Percentiles rank a stretch among this genome's conserved stretches.
phyloP scores from a whole-genome alignment of 225 moss, liverwort and hornwort genomes.

The Polytrichum formosum region DNA sequence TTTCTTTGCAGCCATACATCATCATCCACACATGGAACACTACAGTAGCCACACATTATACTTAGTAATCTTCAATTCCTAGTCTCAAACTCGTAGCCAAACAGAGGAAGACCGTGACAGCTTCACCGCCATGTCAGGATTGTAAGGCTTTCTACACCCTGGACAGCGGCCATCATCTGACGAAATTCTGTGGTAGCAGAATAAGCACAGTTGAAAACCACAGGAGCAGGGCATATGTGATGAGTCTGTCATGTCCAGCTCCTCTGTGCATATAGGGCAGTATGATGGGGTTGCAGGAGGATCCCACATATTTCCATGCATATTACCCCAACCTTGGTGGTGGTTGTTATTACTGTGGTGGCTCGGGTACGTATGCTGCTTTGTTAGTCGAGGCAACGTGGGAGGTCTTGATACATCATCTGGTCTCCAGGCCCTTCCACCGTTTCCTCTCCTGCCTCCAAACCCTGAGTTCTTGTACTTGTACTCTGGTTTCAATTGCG shows the following conservation, averaged over 20 bases:
- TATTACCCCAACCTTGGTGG: slow-evolving; percentile 59
- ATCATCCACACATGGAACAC: slow-evolving; percentile 27
- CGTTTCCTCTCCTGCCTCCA: slow-evolving; percentile 69
- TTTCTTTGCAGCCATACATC: slow-evolving; percentile 36
- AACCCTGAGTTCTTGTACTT: slow-evolving; percentile 67
- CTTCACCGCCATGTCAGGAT: slow-evolving; percentile 70
- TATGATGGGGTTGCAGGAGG: slow-evolving; percentile 71
- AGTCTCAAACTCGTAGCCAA: slow-evolving; percentile 62
- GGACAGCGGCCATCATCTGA: slow-evolving; percentile 92
- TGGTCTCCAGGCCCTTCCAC: slow-evolving; percentile 77
- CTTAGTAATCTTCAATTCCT: slow-evolving; percentile 8
- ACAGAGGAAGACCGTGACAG: slow-evolving; percentile 67
- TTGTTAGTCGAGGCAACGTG: slow-evolving; percentile 68
- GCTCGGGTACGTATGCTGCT: slow-evolving; percentile 71
- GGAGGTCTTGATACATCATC: slow-evolving; percentile 91
- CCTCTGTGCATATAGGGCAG: slow-evolving; percentile 94
- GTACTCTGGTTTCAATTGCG: slow-evolving; percentile 70
- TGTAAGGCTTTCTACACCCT: slow-evolving; percentile 81
- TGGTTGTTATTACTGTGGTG: slow-evolving; percentile 39
- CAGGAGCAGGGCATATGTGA: slow-evolving; percentile 87
- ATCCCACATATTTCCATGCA: slow-evolving; percentile 78
- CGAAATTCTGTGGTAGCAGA: slow-evolving; percentile 89
- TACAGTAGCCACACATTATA: slow-evolving; percentile 33
- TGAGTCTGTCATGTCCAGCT: slow-evolving; percentile 81
- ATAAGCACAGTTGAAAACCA: slow-evolving; percentile 84